Evolutionary conservation across 139 green algal species (phyloP), one percentile per base, ranked within the genome.

Genomic region (Dunaliella sp.): DNA sequence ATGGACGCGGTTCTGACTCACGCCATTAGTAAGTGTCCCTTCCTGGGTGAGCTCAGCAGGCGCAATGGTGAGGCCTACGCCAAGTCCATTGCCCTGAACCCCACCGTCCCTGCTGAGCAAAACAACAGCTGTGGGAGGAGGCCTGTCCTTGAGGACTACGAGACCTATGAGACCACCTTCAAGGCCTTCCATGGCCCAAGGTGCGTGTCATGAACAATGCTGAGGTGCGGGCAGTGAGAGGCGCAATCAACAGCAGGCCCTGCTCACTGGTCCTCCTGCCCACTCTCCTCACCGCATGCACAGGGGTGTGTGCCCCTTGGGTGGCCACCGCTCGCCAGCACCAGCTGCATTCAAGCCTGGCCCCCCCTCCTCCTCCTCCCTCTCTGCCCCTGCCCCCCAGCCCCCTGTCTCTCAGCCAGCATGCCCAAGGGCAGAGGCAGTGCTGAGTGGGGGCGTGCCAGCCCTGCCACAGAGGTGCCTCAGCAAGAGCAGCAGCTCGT

Each of bases 121-220:
- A 73, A 0, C 1, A 24, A 72, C 22, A 7, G 3, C 36, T 30
- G 25, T 0, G 0, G 26, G 0, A 12, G 36, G 35, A 36, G 36
- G 3, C 86, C 81, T 31, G 48, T 85, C 24, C 82, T 79, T 38
- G 88, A 89, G 35, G 81, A 90, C 33, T 36, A n/a, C 1, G 12
- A 86, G 0, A 57, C 86, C 24, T 90, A 91, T 73, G 34, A 25
- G 1, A 75, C 36, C 36, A 92, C 85, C 1, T 91, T 95, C 80
- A n/a, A 86, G 1, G 72, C 94, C 3, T 96, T 95, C 78, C 93
- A 96, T 76, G 93, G 93, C 0, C 35, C 74, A n/a, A n/a, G n/a
- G n/a, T n/a, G n/a, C n/a, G n/a, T n/a, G n/a, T n/a, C n/a, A n/a
- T n/a, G n/a, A n/a, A n/a, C n/a, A n/a, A n/a, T 31, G 48, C n/a